Evolutionary conservation across 2,329 filamentous ascomycete genomes (phyloP), one percentile per base, ranked within the genome.

Genomic region (Moelleriella libera): DNA sequence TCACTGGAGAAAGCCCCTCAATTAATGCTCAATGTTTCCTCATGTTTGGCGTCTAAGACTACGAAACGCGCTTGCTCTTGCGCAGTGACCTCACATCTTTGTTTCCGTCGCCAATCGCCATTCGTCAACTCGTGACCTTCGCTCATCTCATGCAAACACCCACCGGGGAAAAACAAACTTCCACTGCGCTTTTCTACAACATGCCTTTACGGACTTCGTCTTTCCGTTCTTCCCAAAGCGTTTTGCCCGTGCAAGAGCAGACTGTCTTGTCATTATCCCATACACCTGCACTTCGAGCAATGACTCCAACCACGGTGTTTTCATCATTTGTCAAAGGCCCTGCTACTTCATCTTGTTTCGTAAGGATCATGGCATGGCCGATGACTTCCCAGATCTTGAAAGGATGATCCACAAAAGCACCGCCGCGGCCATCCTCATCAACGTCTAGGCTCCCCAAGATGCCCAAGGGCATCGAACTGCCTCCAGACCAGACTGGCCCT

Each of bases 221-320:
- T 66, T 83, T 82, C 56, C 92, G 80, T 72, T 98, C 92, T 66
- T 98, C 85, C 92, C 92, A 98, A 9, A 98, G 78, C 48, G 89
- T 97, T 78, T 97, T 97, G 4, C 92, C 92, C 39, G 88, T 94
- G 66, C 92, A 98, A 44, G 88, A 95, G 64, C 92, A 98, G 5
- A 98, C 90, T 43, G 86, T 95, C 75, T 97, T 98, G 63, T 96
- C 88, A 58, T 98, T 95, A 64, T 96, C 90, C 92, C 92, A 98
- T 51, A 95, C 84, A n/a, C 92, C 92, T 12, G 92, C 90, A 64
- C 89, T 96, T 60, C 92, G 75, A 45, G 92, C 92, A 67, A 98
- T 87, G 46, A 98, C 89, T 7, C 92, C 92, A 2, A 95, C 86
- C 45, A 96, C 71, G 21, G 88, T 95, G 62, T 94, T 80, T 48